phyloP scores from a whole-genome alignment of 805 yeast genomes.

The Metschnikowia borealis region DNA sequence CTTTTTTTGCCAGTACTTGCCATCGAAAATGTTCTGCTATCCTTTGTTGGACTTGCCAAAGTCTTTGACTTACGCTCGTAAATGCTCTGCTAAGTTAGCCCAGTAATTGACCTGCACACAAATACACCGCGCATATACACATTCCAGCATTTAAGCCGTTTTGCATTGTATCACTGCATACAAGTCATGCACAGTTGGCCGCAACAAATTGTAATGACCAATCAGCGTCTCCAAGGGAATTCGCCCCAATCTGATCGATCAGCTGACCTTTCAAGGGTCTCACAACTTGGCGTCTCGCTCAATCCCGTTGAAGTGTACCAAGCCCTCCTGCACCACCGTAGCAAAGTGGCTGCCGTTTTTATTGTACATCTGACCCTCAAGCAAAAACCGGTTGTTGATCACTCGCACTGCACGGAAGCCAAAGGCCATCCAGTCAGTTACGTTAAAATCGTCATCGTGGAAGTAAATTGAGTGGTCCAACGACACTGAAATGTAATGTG shows the following conservation, averaged over 20 bases:
- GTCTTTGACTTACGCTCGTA: too few relatives aligned
- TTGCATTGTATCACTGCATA: too few relatives aligned
- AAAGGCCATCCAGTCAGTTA: slow-evolving; percentile 46
- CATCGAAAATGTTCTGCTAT: not conserved
- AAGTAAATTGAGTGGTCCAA: slow-evolving; percentile 66
- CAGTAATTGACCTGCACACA: too few relatives aligned
- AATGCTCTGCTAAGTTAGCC: too few relatives aligned
- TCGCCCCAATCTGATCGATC: too few relatives aligned
- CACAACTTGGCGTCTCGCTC: slow-evolving; percentile 16
- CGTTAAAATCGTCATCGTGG: slow-evolving; percentile 47
- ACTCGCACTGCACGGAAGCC: slow-evolving; percentile 47
- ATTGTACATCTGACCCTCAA: slow-evolving; percentile 56
- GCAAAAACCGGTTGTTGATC: slow-evolving; percentile 48
- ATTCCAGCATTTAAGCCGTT: too few relatives aligned
- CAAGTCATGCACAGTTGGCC: too few relatives aligned
- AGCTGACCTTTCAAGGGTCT: not conserved
- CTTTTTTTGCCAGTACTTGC: not conserved
- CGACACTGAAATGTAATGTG: slow-evolving; percentile 49
- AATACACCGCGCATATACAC: too few relatives aligned
- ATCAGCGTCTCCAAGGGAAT: too few relatives aligned
- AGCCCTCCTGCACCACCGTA: slow-evolving; percentile 63
- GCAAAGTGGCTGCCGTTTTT: slow-evolving; percentile 51
- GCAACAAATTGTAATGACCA: too few relatives aligned
- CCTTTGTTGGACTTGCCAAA: too few relatives aligned
- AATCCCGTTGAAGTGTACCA: slow-evolving; percentile 32